Evolutionary conservation across 2,329 filamentous ascomycete genomes (phyloP), one percentile per base, ranked within the genome.

Genomic region (Paecilomyces sp.): DNA sequence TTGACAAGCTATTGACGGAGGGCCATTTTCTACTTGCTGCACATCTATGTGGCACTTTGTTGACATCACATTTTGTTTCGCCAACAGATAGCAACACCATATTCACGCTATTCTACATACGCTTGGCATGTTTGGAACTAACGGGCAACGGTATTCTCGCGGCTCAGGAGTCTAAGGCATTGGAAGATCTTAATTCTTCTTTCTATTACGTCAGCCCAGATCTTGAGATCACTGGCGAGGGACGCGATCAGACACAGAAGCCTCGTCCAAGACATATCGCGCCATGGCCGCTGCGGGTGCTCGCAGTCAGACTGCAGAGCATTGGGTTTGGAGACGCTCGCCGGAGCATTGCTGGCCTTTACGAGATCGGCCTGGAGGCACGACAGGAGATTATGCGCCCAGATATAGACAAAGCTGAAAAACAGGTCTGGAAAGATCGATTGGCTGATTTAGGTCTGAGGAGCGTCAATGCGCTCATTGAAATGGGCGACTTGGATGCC

Each of bases 331-430:
- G 88, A 3, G 94, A 99, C 74, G 85, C 88, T 56, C 83, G 93
- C 3, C 83, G 92, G 62, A 89, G 90, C 3, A 88, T 99, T 60
- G 93, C 94, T 82, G 90, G 89, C 53, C 91, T 96, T 71, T 96
- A 96, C 71, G 92, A 96, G 63, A 82, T 97, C 1, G 92, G 88
- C 0, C 77, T 89, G 8, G 91, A 96, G 73, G 91, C 90, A 1
- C 82, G 92, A 18, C 77, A 79, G 1, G 82, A 83, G 59, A 78
- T 90, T 4, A 75, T 78, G 18, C 79, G 76, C 33, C 81, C 84
- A 0, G 76, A 71, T 12, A 71, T 74, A 47, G 81, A 83, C 9
- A 79, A 82, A 56, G 80, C 85, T 0, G 84, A 85, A 24, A 77
- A 81, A 15, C 79, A 82, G 63, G 66, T 88, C 5, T 97, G 93